These are phyloP conservation scores for Lactifluus subvellereus DNA, from an alignment of 768 basidiomycete genomes.

Conservation along the genomic window DNA sequence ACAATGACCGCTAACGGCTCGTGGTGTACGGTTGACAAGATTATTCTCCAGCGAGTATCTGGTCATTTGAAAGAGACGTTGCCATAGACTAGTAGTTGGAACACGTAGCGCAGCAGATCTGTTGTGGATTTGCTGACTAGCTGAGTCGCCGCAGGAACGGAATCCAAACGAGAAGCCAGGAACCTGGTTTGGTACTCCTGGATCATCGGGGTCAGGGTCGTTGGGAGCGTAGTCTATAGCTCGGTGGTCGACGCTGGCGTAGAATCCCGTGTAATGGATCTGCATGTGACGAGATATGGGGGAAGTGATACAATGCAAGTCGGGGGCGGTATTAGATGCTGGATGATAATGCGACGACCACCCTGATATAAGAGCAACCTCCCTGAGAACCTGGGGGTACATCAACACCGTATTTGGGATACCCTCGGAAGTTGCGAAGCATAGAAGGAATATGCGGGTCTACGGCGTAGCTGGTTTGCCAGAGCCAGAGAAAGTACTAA, in stretches of 20 bases:
- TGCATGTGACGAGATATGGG: background rate
- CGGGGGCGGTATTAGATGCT: background rate
- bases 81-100: background rate
- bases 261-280: background rate
- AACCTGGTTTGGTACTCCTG: background rate
- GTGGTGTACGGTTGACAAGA: background rate
- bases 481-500: too few relatives aligned
- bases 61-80: background rate
- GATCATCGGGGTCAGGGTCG: background rate
- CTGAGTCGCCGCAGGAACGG: background rate
- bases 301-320: background rate
- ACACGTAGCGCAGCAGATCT: background rate
- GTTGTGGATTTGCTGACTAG: background rate
- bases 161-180: too few relatives aligned
- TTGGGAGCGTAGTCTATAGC: background rate
- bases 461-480: too few relatives aligned
- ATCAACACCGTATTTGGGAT: background rate
- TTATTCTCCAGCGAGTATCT: background rate
- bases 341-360: background rate
- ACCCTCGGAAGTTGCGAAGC: background rate
- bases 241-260: background rate
- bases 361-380: background rate
- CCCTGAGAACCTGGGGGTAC: background rate
- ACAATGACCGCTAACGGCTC: background rate
- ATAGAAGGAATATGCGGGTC: background rate